Evolutionary conservation across 495 filamentous ascomycete genomes (phyloP).

Genomic region (Chaetomium fimeti): DNA sequence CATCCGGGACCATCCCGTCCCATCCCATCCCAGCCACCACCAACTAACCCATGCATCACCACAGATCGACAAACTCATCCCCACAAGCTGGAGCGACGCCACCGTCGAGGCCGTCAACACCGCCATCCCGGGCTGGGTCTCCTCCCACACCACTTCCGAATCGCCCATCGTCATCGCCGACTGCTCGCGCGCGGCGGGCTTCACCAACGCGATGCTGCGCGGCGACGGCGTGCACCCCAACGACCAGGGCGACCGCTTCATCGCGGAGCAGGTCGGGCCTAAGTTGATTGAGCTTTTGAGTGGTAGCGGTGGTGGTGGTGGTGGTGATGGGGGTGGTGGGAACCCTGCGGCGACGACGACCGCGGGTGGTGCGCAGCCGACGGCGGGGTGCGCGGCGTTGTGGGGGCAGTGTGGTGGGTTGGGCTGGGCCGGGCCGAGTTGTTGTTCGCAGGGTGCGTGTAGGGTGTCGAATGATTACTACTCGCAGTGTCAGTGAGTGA

Average conservation of each 20-base stretch:
- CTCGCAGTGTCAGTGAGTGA: constrained; percentile 11
- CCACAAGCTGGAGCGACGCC: constrained; percentile 31
- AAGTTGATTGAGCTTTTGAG: constrained; percentile 26
- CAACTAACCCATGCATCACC: no score
- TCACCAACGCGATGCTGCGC: constrained; percentile 29
- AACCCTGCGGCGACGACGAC: neutral
- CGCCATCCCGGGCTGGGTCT: constrained; percentile 36
- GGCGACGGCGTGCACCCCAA: constrained; percentile 41
- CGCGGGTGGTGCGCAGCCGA: neutral
- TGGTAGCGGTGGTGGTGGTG: neutral
- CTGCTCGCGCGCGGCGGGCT: constrained; percentile 29
- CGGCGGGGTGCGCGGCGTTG: neutral
- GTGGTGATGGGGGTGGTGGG: neutral
- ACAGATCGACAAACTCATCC: constrained; percentile 37
- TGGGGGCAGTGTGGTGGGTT: constrained; percentile 13
- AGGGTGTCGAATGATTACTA: constrained; percentile 10
- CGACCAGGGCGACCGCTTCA: constrained; percentile 34
- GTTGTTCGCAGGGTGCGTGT: constrained; percentile 15
- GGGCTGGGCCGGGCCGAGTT: constrained; percentile 11
- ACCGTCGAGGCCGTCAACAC: constrained; percentile 36
- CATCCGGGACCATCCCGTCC: no score
- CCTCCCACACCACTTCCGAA: constrained; percentile 29
- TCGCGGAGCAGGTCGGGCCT: constrained; percentile 31
- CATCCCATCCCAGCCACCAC: no score
- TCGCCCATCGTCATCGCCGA: constrained; percentile 41